A percentile compares a stretch with the other conserved stretches of the same genome.
Conservation (phyloP, 176 grass and related monocot genomes). For the Zea luxurians region DNA sequence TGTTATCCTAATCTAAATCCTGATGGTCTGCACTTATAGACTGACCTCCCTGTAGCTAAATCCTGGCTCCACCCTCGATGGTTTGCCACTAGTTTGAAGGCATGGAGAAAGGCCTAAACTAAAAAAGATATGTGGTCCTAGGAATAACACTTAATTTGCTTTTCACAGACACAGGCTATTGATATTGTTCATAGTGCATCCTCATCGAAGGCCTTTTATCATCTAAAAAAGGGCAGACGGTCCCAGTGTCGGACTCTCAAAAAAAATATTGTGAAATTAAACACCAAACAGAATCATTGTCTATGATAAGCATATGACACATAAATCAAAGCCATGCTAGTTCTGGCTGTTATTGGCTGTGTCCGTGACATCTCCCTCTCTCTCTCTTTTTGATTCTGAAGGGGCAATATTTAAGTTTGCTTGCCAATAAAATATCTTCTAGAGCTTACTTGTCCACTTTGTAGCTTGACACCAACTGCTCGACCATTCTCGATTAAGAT, state of each 20-base stretch:
- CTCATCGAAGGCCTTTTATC: slow-evolving; percentile 1
- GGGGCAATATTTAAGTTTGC: background rate
- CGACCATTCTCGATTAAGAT: slow-evolving; percentile 83
- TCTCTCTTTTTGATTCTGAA: background rate
- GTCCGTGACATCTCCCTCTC: background rate
- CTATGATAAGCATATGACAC: slow-evolving; percentile 22
- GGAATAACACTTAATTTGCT: slow-evolving; percentile 18
- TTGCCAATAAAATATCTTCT: slow-evolving; percentile 25
- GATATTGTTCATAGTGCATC: background rate
- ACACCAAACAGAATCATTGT: slow-evolving; percentile 25
- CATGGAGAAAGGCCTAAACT: slow-evolving; percentile 33
- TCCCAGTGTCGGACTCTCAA: too few species aligned
- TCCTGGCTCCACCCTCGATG: too few species aligned
- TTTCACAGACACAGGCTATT: slow-evolving; percentile 18
- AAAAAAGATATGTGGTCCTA: slow-evolving; percentile 23
- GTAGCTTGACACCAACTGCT: slow-evolving; percentile 83
- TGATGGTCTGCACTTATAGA: too few species aligned
- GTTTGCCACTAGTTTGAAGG: slow-evolving; percentile 42
- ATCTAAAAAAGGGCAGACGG: slow-evolving; percentile 10
- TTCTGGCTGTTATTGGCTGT: slow-evolving; percentile 12
- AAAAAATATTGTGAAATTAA: slow-evolving; percentile 12
- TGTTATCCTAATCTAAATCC: too few species aligned
- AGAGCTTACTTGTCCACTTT: slow-evolving; percentile 62
- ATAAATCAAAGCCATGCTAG: slow-evolving; percentile 4
- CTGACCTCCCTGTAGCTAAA: too few species aligned